A percentile compares a stretch with the other conserved stretches of the same genome.
phyloP scores from a whole-genome alignment of 768 basidiomycete genomes.

The Cubamyces sp. region DNA sequence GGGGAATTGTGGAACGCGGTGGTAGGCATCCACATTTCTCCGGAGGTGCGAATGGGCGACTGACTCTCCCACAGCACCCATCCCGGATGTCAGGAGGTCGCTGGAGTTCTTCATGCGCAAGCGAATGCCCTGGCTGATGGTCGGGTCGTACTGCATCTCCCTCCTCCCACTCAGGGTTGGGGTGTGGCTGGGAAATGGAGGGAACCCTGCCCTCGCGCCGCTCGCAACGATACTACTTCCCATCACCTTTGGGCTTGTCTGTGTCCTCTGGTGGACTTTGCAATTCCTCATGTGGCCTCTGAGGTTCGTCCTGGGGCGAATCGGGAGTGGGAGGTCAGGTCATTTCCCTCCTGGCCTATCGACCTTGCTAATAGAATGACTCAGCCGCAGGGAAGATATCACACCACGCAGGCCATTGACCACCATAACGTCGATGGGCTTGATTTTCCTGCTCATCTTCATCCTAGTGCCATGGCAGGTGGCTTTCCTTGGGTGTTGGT shows the following conservation, averaged over 20 bases:
- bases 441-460: conserved; percentile 69
- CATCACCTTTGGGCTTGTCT: conserved; percentile 68
- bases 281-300: conserved; percentile 51
- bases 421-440: conserved; percentile 58
- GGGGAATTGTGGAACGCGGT: conserved; percentile 39
- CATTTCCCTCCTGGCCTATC: neutral
- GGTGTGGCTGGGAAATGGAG: conserved; percentile 64
- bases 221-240: conserved; percentile 62
- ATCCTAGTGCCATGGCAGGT: conserved; percentile 91
- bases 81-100: conserved; percentile 56
- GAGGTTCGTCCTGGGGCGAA: conserved; percentile 33
- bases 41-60: conserved; percentile 1
- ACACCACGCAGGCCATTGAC: conserved; percentile 44
- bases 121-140: conserved; percentile 48
- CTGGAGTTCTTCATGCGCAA: conserved; percentile 46
- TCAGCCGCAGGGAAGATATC: conserved; percentile 16
- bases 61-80: conserved; percentile 36
- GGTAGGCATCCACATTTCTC: conserved; percentile 30
- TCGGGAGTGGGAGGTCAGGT: conserved; percentile 31
- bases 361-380: neutral
- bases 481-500: conserved; percentile 82
- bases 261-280: conserved; percentile 60
- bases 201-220: conserved; percentile 49
- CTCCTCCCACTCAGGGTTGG: conserved; percentile 58
- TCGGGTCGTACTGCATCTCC: conserved; percentile 48